A percentile compares a stretch with the other conserved stretches of the same genome.
Evolutionary conservation across 2,329 filamentous ascomycete genomes (phyloP).

Genomic region (Fusarium citri): DNA sequence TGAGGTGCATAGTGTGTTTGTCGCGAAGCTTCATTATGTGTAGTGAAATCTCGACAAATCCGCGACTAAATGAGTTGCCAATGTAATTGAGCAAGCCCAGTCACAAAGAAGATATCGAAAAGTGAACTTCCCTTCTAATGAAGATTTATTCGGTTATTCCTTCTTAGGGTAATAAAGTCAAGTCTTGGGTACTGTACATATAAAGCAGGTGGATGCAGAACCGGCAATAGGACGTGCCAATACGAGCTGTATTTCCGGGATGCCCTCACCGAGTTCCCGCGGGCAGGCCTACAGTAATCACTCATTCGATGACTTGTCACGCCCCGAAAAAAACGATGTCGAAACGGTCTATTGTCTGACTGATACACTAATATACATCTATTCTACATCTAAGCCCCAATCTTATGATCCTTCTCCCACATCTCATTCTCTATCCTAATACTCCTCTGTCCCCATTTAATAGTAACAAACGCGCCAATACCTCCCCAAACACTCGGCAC

Average conservation of each 20-base stretch:
- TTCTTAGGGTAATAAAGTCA: no score
- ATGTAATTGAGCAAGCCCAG: no score
- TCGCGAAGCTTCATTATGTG: no score
- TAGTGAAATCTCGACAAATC: no score
- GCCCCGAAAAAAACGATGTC: no score
- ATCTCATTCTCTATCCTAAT: constrained; percentile 31
- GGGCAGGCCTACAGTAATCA: fast-evolving
- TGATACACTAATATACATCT: background rate
- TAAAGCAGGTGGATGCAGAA: background rate
- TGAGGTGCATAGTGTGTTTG: no score
- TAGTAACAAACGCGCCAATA: constrained; percentile 21
- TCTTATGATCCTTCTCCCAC: constrained; percentile 3
- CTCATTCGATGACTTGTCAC: no score
- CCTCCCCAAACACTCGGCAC: constrained; percentile 29
- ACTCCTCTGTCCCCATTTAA: constrained; percentile 33
- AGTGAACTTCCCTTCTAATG: no score
- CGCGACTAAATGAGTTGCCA: no score
- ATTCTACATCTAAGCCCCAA: background rate
- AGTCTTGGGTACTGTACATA: no score
- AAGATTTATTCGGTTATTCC: fast-evolving
- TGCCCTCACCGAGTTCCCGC: background rate
- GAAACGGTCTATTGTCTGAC: background rate
- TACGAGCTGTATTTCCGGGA: background rate
- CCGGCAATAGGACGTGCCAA: background rate
- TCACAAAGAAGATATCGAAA: no score